phyloP scores from a whole-genome alignment of 2,329 filamentous ascomycete species.

The Penicillium brevicompactum region DNA sequence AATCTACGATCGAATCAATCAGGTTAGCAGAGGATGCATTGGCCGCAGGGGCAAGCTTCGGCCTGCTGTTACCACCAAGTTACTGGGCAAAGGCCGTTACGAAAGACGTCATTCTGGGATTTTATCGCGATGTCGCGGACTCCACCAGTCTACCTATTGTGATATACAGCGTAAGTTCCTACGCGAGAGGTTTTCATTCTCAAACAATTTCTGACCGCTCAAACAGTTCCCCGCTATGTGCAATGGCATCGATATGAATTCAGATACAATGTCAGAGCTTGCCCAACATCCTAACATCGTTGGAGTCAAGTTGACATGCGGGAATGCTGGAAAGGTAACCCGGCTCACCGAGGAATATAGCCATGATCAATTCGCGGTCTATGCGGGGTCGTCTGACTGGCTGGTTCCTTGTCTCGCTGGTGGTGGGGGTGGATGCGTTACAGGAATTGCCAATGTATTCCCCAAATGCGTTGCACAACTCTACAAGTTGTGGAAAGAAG shows the following conservation, averaged over 20 bases:
- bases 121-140: constrained; percentile 44
- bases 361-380: constrained; percentile 46
- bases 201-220: constrained; percentile 37
- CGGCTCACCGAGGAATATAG: constrained; percentile 38
- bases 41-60: constrained; percentile 43
- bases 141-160: constrained; percentile 42
- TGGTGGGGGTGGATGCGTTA: constrained; percentile 49
- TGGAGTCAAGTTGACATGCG: constrained; percentile 39
- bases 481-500: constrained; percentile 46
- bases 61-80: constrained; percentile 42
- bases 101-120: constrained; percentile 37
- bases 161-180: constrained; percentile 50
- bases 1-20: constrained; percentile 46
- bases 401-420: constrained; percentile 44
- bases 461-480: constrained; percentile 46
- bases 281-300: constrained; percentile 35
- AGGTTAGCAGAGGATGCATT: constrained; percentile 42
- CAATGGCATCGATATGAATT: constrained; percentile 47
- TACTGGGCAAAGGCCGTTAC: constrained; percentile 44
- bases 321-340: constrained; percentile 31
- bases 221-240: constrained; percentile 37
- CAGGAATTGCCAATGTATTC: constrained; percentile 52
- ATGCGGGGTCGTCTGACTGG: constrained; percentile 50
- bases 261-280: constrained; percentile 31
- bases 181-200: too few species aligned